phyloP scores from a whole-genome alignment of 1,284 basidiomycete genomes.

The Chiua sp. region DNA sequence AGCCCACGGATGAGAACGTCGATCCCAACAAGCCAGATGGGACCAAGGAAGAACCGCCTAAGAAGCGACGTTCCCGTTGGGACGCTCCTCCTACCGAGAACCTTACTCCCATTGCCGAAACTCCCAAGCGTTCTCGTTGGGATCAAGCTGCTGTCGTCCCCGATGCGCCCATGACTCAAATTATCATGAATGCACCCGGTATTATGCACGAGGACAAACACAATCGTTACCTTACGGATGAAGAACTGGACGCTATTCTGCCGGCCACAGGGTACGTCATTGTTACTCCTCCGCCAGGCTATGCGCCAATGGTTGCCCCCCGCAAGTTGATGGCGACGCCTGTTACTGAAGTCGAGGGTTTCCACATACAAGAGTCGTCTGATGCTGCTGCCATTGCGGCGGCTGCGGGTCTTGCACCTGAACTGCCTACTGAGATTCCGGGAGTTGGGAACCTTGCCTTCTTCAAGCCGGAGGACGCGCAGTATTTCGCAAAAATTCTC shows the following conservation, averaged over 20 bases:
- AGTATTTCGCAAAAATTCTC: constrained; percentile 97
- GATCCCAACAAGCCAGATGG: constrained; percentile 62
- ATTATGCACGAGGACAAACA: constrained; percentile 91
- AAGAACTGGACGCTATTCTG: constrained; percentile 93
- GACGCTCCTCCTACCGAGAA: constrained; percentile 86
- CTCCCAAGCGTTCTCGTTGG: constrained; percentile 91
- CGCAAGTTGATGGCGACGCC: constrained; percentile 81
- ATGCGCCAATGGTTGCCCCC: constrained; percentile 83
- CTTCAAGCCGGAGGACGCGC: constrained; percentile 98
- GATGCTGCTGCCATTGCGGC: constrained; percentile 87
- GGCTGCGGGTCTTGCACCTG: constrained; percentile 91
- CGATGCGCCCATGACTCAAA: constrained; percentile 70
- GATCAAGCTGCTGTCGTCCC: constrained; percentile 82
- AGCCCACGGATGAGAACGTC: constrained; percentile 62
- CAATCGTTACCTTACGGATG: constrained; percentile 93
- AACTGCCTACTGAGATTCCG: constrained; percentile 98
- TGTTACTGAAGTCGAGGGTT: constrained; percentile 79
- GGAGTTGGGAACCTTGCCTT: constrained; percentile 97
- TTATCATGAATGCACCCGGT: constrained; percentile 87
- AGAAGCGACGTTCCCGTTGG: constrained; percentile 94
- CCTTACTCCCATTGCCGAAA: constrained; percentile 51
- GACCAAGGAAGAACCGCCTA: constrained; percentile 70
- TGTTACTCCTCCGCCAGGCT: constrained; percentile 93
- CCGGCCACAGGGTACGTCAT: constrained; percentile 90
- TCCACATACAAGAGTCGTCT: constrained; percentile 96